Evolutionary conservation across 257 asterid species (phyloP), one percentile per base, ranked within the genome.

Genomic region (Rubia yunnanensis): DNA sequence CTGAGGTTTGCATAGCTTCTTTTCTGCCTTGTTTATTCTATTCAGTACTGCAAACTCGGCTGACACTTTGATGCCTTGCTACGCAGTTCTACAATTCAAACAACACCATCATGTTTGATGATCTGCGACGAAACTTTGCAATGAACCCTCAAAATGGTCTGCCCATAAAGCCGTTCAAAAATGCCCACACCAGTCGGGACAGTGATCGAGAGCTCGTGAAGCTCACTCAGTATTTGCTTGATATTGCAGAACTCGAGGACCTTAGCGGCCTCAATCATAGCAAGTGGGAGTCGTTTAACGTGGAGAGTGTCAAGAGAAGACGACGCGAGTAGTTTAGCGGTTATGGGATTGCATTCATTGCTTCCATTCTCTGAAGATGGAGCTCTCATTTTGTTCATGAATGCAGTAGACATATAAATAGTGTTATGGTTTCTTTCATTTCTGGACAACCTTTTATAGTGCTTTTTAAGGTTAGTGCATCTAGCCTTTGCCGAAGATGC

Each of bases 101-200:
- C 62, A 92, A 89, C 82, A 92, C 99, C 58, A 86, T 92, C 71
- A 92, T 89, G 99, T 92, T 92, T 68, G 97, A 92, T 70, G 99
- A 92, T 70, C 62, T 89, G 65, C 72, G 95, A 74, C 84, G 99
- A 77, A 92, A 89, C 68, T 92, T 92, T 64, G 97, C 85, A 78
- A 92, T 92, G 99, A 92, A 92, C 81, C 99, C 99, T 41, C 86
- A 81, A 70, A 89, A 86, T 73, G 97, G 99, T 20, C 72, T 92
- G 86, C 52, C 78, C 59, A 89, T 89, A 67, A 92, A 72, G 77
- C 99, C 99, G 31, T 92, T 89, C 78, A 80, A 78, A 70, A 84
- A 78, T 75, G 96, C 97, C 63, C 99, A 92, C 55, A 76, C 84
- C 36, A 92, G 80, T 53, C 85, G 97, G 6, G 67, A 67, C 71